These are phyloP conservation scores for Trichoderma breve DNA, from an alignment of 2,329 filamentous ascomycete genomes.

Conservation along the genomic window DNA sequence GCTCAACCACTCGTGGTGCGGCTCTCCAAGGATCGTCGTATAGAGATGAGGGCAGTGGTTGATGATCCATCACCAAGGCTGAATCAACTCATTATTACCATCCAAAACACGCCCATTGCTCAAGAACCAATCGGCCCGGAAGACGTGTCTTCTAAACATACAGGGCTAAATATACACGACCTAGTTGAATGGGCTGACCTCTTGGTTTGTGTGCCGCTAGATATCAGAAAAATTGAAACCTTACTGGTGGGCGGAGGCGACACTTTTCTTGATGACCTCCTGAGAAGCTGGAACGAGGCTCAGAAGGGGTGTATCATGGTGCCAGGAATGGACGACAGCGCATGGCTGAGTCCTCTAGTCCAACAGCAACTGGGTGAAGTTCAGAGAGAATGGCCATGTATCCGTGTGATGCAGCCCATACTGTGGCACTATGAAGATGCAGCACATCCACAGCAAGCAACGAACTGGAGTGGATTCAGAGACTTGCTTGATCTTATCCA, in stretches of 20 bases:
- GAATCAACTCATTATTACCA: constrained; percentile 60
- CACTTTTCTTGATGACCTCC: constrained; percentile 73
- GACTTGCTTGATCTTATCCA: constrained; percentile 72
- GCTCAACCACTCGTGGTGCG: constrained; percentile 65
- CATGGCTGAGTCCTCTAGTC: constrained; percentile 89
- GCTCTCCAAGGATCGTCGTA: constrained; percentile 62
- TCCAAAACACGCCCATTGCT: constrained; percentile 51
- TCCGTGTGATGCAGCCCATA: constrained; percentile 76
- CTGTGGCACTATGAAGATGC: constrained; percentile 72
- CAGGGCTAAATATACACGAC: constrained; percentile 55
- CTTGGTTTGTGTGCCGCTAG: constrained; percentile 78
- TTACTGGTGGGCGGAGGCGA: constrained; percentile 85
- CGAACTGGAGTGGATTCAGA: constrained; percentile 64
- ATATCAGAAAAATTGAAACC: constrained; percentile 79
- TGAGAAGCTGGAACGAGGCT: constrained; percentile 79
- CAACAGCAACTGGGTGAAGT: constrained; percentile 85
- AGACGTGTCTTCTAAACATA: constrained; percentile 26
- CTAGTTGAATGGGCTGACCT: constrained; percentile 86
- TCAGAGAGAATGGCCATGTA: constrained; percentile 80
- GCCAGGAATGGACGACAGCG: constrained; percentile 82
- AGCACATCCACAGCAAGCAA: constrained; percentile 50
- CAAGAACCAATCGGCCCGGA: constrained; percentile 30
- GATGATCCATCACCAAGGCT: constrained; percentile 64
- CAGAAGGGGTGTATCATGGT: constrained; percentile 82
- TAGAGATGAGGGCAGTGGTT: constrained; percentile 61